These are phyloP conservation scores for Ophiocytium majus DNA, from an alignment of 352 stramenopile species.

Conservation along the genomic window DNA sequence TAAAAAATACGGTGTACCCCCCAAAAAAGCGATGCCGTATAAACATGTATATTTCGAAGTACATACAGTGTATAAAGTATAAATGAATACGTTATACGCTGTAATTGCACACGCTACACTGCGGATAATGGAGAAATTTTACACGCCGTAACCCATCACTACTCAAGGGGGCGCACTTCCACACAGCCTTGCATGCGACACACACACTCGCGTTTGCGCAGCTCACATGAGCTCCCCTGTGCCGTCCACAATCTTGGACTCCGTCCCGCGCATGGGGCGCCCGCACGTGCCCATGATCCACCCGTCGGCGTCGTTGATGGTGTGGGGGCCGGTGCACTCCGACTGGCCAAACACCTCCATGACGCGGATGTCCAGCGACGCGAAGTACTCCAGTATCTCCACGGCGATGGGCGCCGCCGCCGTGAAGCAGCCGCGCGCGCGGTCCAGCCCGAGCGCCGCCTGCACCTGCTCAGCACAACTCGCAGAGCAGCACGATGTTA, in stretches of 20 bases:
- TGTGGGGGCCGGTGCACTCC: constrained; percentile 76
- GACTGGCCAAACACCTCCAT: constrained; percentile 88
- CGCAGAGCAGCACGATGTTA: not conserved
- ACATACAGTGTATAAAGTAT: too few relatives aligned
- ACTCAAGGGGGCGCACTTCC: too few relatives aligned
- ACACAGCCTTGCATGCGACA: too few relatives aligned
- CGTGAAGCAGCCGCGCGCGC: constrained; percentile 76
- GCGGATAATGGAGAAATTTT: too few relatives aligned
- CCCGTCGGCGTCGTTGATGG: constrained; percentile 58
- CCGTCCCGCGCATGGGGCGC: constrained; percentile 66
- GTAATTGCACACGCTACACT: too few relatives aligned
- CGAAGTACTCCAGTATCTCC: constrained; percentile 87
- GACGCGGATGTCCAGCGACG: constrained; percentile 85
- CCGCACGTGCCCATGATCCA: constrained; percentile 83
- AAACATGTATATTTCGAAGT: too few relatives aligned
- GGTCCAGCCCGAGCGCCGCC: constrained; percentile 75
- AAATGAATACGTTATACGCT: too few relatives aligned
- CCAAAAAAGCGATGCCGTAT: too few relatives aligned
- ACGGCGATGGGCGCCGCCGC: constrained; percentile 82
- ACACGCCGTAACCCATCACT: too few relatives aligned
- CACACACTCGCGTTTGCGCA: too few relatives aligned
- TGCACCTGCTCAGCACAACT: constrained; percentile 36
- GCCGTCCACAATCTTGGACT: constrained; percentile 57
- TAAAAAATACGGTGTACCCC: too few relatives aligned
- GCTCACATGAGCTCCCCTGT: constrained; percentile 53